Conservation (phyloP, 306 rosid genomes). For the Sicyos edulis region DNA sequence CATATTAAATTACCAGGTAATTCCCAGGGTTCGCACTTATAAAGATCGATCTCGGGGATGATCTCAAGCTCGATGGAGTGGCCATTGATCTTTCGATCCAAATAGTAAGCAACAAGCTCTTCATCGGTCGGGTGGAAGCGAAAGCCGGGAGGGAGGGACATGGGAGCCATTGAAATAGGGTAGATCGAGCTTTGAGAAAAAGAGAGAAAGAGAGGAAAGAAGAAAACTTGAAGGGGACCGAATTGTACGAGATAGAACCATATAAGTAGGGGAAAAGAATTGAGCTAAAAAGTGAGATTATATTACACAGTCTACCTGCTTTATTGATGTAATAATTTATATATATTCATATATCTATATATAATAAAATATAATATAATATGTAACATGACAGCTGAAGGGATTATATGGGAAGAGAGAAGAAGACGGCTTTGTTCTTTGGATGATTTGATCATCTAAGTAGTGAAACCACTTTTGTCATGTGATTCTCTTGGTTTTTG, state of each 20-base stretch:
- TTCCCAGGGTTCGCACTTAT: conserved; percentile 98
- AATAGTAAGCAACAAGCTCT: conserved; percentile 90
- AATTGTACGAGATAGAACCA: neutral
- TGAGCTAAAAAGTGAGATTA: too few species aligned
- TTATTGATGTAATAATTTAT: too few species aligned
- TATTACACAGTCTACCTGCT: too few species aligned
- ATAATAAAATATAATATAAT: too few species aligned
- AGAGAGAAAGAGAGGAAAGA: conserved; percentile 4
- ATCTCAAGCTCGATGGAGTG: conserved; percentile 86
- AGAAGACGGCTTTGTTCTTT: conserved; percentile 11
- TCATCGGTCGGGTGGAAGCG: conserved; percentile 97
- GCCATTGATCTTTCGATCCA: conserved; percentile 79
- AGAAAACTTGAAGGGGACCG: conserved; percentile 7
- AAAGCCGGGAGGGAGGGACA: conserved; percentile 97
- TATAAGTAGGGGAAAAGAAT: conserved; percentile 6
- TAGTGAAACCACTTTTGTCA: conserved; percentile 16
- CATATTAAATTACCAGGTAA: conserved; percentile 56
- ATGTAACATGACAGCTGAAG: neutral
- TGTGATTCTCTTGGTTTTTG: neutral
- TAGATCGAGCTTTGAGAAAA: neutral
- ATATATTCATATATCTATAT: too few species aligned
- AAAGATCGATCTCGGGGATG: conserved; percentile 90
- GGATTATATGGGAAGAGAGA: conserved; percentile 19
- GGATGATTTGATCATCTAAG: conserved; percentile 12
- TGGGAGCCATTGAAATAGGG: conserved; percentile 57